Conservation (phyloP, 176 grass and related monocot genomes). For the Oryza coarctata region DNA sequence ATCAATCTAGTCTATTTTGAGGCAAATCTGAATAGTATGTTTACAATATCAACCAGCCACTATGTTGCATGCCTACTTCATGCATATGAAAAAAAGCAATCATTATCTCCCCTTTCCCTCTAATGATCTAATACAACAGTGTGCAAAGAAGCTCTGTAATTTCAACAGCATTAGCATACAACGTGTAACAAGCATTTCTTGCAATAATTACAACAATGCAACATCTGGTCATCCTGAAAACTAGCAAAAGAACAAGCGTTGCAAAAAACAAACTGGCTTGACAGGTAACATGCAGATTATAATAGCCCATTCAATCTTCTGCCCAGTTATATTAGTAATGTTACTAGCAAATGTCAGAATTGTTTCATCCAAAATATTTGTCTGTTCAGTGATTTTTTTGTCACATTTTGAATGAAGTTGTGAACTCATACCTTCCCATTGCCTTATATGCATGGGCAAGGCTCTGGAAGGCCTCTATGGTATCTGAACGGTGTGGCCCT, state of each 20-base stretch:
- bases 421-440: conserved; percentile 67
- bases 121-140: neutral
- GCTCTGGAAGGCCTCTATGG: conserved; percentile 83
- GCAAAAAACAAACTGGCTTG: neutral
- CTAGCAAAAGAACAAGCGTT: neutral
- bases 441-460: conserved; percentile 80
- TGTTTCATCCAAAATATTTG: neutral
- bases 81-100: neutral
- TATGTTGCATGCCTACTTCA: neutral
- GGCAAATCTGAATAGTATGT: neutral
- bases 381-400: neutral
- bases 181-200: neutral
- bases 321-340: neutral
- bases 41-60: neutral
- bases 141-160: neutral
- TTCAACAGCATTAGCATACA: neutral
- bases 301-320: neutral
- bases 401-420: neutral
- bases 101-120: neutral
- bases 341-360: neutral
- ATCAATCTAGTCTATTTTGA: neutral
- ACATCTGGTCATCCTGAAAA: neutral
- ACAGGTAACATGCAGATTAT: conserved; percentile 5
- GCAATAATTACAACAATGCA: neutral
- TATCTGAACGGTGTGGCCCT: conserved; percentile 78